Evolutionary conservation across 2,329 filamentous ascomycete genomes (phyloP).

Genomic region (Penicillium sp.): DNA sequence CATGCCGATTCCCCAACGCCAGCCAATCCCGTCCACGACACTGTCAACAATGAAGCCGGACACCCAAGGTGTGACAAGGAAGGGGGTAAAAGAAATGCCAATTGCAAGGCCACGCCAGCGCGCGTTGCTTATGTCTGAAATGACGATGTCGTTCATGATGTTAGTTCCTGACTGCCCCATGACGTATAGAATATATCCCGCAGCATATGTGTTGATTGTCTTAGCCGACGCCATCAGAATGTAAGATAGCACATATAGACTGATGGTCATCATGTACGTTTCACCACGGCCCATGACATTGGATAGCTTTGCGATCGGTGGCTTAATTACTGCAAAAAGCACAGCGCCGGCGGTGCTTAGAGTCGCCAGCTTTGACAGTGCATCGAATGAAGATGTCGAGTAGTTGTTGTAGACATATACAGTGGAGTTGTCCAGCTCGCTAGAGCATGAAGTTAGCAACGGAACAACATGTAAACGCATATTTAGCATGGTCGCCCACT

Average conservation of each 20-base stretch:
- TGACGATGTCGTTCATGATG: conserved; percentile 44
- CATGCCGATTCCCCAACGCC: conserved; percentile 50
- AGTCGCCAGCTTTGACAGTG: conserved; percentile 36
- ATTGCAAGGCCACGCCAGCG: conserved; percentile 44
- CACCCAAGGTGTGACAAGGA: conserved; percentile 44
- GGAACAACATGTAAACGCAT: neutral
- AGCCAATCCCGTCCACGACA: conserved; percentile 43
- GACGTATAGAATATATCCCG: conserved; percentile 39
- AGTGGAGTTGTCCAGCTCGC: conserved; percentile 40
- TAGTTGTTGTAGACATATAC: conserved; percentile 44
- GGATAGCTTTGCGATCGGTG: conserved; percentile 45
- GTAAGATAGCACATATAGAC: conserved; percentile 40
- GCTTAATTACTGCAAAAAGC: conserved; percentile 42
- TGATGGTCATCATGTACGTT: conserved; percentile 36
- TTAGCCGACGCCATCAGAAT: conserved; percentile 40
- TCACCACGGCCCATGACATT: conserved; percentile 45
- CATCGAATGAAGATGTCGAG: conserved; percentile 41
- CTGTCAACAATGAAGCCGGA: conserved; percentile 45
- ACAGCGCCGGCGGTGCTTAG: conserved; percentile 41
- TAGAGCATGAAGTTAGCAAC: conserved; percentile 5
- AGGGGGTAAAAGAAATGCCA: conserved; percentile 41
- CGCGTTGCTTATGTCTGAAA: conserved; percentile 45
- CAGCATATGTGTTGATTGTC: conserved; percentile 38
- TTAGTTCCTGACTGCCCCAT: conserved; percentile 42
- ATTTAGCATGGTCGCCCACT: conserved; percentile 16